Conservation (phyloP, 257 asterid genomes). For the Capsicum rhomboideum region DNA sequence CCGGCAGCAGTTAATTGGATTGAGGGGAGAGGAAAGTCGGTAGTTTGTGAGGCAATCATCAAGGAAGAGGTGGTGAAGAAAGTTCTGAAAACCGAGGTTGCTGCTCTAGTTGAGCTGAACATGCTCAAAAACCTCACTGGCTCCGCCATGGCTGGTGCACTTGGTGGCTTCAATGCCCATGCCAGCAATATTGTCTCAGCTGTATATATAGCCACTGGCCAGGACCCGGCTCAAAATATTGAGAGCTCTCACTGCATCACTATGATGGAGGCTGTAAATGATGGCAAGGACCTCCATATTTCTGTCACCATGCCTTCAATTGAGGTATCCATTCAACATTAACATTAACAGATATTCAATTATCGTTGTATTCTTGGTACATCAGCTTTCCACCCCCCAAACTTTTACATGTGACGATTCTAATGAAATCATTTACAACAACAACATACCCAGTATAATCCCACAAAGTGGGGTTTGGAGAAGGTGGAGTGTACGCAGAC, state of each 20-base stretch:
- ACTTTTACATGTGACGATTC: not conserved
- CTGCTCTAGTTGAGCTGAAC: constrained; percentile 42
- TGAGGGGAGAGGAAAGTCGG: constrained; percentile 49
- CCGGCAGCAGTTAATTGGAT: constrained; percentile 57
- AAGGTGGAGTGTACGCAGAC: too few relatives aligned
- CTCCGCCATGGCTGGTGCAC: constrained; percentile 46
- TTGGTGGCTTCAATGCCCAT: constrained; percentile 52
- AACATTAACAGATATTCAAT: not conserved
- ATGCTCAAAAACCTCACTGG: constrained; percentile 45
- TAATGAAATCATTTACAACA: not conserved
- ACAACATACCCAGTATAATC: too few relatives aligned
- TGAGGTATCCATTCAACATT: constrained; percentile 21
- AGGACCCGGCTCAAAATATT: constrained; percentile 50
- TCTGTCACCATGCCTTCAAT: constrained; percentile 52
- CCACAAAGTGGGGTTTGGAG: too few relatives aligned
- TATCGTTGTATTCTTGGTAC: not conserved
- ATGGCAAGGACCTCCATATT: constrained; percentile 45
- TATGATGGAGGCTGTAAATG: constrained; percentile 44
- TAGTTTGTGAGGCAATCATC: constrained; percentile 45
- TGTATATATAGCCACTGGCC: constrained; percentile 44
- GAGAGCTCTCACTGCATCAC: constrained; percentile 54
- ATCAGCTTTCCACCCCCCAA: not conserved
- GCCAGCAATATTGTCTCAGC: constrained; percentile 49
- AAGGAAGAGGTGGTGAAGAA: constrained; percentile 37
- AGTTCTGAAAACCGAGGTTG: constrained; percentile 42